These are phyloP conservation scores for Mucor plumbeus DNA, from an alignment of 371 early-diverging fungal genomes.

Conservation along the genomic window DNA sequence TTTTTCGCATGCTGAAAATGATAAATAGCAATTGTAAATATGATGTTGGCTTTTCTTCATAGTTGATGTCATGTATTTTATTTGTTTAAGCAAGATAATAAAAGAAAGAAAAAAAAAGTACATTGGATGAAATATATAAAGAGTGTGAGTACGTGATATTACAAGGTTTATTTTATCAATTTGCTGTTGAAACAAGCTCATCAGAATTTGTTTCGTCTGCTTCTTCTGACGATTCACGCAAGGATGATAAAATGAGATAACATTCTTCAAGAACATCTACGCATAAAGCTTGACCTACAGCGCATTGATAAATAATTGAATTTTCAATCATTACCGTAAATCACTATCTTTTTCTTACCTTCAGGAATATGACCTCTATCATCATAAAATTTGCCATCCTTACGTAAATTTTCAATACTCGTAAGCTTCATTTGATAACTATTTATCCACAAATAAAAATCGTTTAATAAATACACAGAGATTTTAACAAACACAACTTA, in stretches of 20 bases:
- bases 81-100: no score
- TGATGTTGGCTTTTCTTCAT: no score
- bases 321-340: background rate
- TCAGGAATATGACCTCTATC: conserved; percentile 82
- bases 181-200: background rate
- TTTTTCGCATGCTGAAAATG: no score
- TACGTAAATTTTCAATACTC: conserved; percentile 77
- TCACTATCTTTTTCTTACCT: conserved; percentile 44
- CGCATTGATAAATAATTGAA: background rate
- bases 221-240: conserved; percentile 50
- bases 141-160: background rate
- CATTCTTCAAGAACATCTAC: conserved; percentile 83
- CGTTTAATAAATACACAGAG: background rate
- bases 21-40: no score
- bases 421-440: conserved; percentile 85
- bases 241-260: conserved; percentile 74
- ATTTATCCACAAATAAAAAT: background rate
- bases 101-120: no score
- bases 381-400: conserved; percentile 86
- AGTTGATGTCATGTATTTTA: no score
- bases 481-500: conserved; percentile 22
- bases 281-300: conserved; percentile 71
- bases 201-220: background rate
- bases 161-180: background rate
- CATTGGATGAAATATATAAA: background rate